Evolutionary conservation across 2,329 filamentous ascomycete genomes (phyloP), one percentile per base, ranked within the genome.

Genomic region (Pestalotiopsis sp.): DNA sequence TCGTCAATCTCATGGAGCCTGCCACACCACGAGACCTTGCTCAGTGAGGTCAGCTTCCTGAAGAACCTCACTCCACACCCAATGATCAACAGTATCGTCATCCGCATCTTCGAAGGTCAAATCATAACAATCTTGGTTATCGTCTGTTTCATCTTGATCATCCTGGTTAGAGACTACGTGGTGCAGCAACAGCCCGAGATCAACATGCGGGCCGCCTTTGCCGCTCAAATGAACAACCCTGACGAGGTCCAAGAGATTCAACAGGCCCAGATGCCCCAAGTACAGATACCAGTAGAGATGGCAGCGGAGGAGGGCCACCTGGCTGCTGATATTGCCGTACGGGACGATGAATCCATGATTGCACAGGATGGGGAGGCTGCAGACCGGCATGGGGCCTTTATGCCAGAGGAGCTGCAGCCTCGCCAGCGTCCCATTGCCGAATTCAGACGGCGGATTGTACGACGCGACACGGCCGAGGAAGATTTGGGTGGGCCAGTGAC

Each of bases 151-250:
- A 98, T 99, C 69, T 83, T 99, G n/a, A 91, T 99, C 57, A 99
- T 99, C 73, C 83, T 99, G 4, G 98, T 99, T 61, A 86, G 97
- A 61, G 96, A 99, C 82, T 99, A 97, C 87, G 96, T 99, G 65
- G 94, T 99, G 11, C 96, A 99, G 78, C 96, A 99, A 78, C 96
- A 99, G 77, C 96, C 95, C 4, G 91, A 95, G 72, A 92, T 96
- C 73, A 97, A 97, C 75, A 91, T 96, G 84, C 91, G 90, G 0
- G 91, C 87, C 9, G 88, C 87, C 3, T 87, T 90, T 75, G 89
- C 86, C 12, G 87, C 83, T 7, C 80, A 81, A n/a, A 84, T 83
- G 41, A 75, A 78, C 45, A 74, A 78, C 17, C 65, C 25, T 36
- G 67, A 64, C 17, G 66, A 65, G 4, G 39, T 31, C 27, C 67